Evolutionary conservation across 129 eudicot species (phyloP).

Genomic region (Tagetes erecta): DNA sequence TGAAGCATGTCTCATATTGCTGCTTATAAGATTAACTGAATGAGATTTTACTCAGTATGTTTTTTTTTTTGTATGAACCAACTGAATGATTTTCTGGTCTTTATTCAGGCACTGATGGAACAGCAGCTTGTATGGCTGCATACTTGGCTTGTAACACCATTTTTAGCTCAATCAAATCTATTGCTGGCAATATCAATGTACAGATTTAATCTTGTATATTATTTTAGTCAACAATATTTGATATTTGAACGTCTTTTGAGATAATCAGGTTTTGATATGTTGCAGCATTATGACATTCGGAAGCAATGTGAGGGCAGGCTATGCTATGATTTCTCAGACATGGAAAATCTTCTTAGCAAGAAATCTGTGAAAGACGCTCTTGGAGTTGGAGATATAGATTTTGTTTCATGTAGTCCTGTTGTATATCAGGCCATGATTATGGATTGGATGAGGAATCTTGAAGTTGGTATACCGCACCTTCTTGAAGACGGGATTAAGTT

Average conservation of each 20-base stretch:
- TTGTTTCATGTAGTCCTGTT: constrained; percentile 80
- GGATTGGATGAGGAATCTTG: constrained; percentile 98
- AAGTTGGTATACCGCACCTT: constrained; percentile 80
- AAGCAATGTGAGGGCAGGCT: constrained; percentile 88
- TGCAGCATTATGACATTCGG: constrained; percentile 93
- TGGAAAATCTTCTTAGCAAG: constrained; percentile 69
- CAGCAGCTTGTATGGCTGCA: constrained; percentile 73
- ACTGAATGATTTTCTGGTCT: constrained; percentile 4
- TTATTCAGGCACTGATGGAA: constrained; percentile 82
- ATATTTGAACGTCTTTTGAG: not conserved
- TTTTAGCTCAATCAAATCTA: constrained; percentile 54
- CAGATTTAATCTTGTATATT: constrained; percentile 10
- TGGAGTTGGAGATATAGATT: constrained; percentile 80
- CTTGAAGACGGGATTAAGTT: constrained; percentile 87
- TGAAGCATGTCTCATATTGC: not conserved
- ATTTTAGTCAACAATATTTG: not conserved
- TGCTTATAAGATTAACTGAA: not conserved
- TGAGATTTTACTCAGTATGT: no score
- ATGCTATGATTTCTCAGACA: constrained; percentile 86
- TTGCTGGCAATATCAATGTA: constrained; percentile 78
- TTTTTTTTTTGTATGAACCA: not conserved
- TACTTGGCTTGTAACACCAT: constrained; percentile 77
- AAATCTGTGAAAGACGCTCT: constrained; percentile 71
- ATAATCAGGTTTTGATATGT: not conserved
- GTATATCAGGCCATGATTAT: constrained; percentile 82